Evolutionary conservation across 208 protist genomes (phyloP).

Genomic region (Polymyxa betae): DNA sequence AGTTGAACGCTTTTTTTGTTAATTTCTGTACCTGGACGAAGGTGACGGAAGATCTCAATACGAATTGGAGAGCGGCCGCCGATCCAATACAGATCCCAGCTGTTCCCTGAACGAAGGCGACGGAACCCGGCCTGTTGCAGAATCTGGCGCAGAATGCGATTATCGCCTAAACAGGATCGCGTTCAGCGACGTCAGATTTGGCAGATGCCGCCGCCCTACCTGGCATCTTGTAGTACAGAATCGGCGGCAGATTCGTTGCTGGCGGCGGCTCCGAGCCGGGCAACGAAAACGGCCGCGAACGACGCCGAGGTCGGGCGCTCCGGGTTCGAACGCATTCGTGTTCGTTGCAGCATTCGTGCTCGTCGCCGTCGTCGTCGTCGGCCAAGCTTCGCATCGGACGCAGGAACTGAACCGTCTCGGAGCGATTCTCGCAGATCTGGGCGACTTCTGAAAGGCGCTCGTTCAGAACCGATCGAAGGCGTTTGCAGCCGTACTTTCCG

Average conservation of each 20-base stretch:
- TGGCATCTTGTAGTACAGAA: conserved; percentile 4
- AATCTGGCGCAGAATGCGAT: background rate
- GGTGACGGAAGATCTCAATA: conserved; percentile 6
- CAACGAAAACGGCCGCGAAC: background rate
- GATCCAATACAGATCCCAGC: conserved; percentile 23
- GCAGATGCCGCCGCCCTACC: background rate
- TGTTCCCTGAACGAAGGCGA: background rate
- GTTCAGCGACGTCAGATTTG: background rate
- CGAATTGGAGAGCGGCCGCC: background rate
- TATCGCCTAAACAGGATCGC: background rate
- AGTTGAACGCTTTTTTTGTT: too few relatives aligned
- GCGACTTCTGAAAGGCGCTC: background rate
- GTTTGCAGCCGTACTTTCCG: background rate
- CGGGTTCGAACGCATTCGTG: too few relatives aligned
- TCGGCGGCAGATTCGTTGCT: background rate
- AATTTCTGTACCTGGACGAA: background rate
- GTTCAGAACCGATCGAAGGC: too few relatives aligned
- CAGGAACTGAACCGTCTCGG: background rate
- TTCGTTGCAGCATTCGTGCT: background rate
- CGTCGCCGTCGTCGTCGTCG: background rate
- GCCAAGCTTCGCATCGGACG: background rate
- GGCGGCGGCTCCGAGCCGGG: background rate
- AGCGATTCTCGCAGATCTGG: background rate
- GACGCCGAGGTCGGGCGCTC: background rate
- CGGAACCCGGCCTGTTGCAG: background rate